phyloP scores from a whole-genome alignment of 345 rosid genomes.

The Pugionium cornutum region DNA sequence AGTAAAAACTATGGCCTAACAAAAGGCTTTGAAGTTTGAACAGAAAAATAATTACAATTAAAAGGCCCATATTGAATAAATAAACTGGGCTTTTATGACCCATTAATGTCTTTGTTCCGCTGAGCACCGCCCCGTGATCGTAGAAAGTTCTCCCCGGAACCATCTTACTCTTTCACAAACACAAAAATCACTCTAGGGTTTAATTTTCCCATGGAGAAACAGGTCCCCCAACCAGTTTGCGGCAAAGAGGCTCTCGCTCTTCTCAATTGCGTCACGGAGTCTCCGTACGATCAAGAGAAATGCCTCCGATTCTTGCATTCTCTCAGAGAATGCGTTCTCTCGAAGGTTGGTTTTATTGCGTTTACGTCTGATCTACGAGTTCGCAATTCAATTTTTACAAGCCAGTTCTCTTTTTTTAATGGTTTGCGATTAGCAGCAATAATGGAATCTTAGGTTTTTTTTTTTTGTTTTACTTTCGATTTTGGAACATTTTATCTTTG shows the following conservation, averaged over 20 bases:
- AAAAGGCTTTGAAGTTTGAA: not conserved
- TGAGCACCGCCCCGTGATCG: conserved; percentile 3
- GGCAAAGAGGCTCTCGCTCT: conserved; percentile 67
- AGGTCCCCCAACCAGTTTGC: conserved; percentile 51
- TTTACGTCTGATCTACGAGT: not conserved
- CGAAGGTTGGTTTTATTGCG: conserved; percentile 48
- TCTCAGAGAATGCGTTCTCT: conserved; percentile 64
- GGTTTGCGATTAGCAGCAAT: conserved; percentile 3
- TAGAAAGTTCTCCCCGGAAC: conserved; percentile 5
- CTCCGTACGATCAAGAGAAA: conserved; percentile 65
- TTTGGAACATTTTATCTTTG: not conserved
- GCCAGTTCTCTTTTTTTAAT: not conserved
- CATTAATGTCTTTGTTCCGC: not conserved
- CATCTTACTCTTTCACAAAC: not conserved
- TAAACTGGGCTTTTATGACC: conserved; percentile 3
- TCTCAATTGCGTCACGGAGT: conserved; percentile 77
- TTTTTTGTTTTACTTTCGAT: no score
- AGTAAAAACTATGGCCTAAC: not conserved
- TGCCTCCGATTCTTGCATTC: conserved; percentile 58
- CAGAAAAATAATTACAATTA: no score
- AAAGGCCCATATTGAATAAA: not conserved
- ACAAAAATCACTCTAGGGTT: conserved; percentile 24
- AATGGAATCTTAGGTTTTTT: conserved; percentile 4
- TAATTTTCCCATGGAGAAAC: conserved; percentile 45
- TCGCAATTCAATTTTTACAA: not conserved